These are phyloP conservation scores for Phytophthora rubi DNA, from an alignment of 352 stramenopile genomes.

Conservation along the genomic window DNA sequence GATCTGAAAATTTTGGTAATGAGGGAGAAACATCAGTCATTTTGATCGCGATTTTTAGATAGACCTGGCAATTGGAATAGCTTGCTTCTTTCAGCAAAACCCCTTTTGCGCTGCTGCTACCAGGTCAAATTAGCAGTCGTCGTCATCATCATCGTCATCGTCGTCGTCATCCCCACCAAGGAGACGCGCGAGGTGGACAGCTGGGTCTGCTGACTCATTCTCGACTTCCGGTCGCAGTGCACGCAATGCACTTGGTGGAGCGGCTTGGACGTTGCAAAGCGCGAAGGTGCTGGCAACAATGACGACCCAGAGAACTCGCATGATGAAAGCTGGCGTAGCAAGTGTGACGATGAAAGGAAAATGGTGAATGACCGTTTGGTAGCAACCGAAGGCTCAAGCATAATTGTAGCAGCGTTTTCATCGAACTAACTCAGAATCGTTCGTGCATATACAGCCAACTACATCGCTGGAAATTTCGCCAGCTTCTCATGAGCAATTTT, in stretches of 20 bases:
- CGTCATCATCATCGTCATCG: background rate
- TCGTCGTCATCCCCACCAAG: background rate
- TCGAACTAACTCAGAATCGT: conserved; percentile 1
- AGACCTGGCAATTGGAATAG: background rate
- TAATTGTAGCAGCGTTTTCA: background rate
- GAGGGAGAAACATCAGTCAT: background rate
- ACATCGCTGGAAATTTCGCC: background rate
- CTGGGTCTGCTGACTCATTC: background rate
- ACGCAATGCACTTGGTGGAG: background rate
- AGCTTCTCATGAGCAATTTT: background rate
- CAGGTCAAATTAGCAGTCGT: background rate
- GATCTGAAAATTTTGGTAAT: background rate
- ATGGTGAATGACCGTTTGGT: background rate
- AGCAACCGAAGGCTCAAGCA: no score
- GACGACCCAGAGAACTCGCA: background rate
- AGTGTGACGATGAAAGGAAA: background rate
- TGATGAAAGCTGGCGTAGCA: background rate
- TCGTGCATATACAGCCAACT: background rate
- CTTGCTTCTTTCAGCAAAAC: background rate
- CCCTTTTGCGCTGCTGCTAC: background rate
- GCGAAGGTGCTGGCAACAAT: background rate
- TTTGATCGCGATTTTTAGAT: background rate
- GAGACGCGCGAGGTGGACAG: background rate
- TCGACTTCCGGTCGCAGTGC: background rate
- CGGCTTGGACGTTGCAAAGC: background rate